These are phyloP conservation scores for Delonix regia DNA, from an alignment of 306 rosid genomes.

Conservation along the genomic window DNA sequence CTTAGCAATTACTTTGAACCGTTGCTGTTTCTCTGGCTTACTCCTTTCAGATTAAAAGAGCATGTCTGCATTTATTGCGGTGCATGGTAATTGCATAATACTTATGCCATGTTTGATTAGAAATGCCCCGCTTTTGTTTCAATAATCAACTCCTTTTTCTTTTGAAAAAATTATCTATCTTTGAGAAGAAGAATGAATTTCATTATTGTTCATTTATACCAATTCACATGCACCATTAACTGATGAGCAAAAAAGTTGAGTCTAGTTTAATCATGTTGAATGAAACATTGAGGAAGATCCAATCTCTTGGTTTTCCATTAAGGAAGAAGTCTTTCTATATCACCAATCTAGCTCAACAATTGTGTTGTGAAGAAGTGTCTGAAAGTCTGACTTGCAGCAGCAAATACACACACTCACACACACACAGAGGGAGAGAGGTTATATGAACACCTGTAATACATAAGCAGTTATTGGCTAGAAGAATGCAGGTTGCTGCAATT, in stretches of 20 bases:
- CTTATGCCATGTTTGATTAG: neutral
- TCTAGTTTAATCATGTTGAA: neutral
- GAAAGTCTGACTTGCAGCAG: slow-evolving; percentile 12
- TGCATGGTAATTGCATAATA: neutral
- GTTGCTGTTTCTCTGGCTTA: slow-evolving; percentile 3
- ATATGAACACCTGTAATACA: neutral
- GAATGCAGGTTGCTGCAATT: neutral
- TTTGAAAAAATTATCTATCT: neutral
- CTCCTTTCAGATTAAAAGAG: neutral
- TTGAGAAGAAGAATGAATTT: neutral
- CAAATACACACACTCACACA: no score
- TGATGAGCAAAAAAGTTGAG: neutral
- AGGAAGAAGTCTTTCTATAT: neutral
- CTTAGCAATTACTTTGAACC: slow-evolving; percentile 17
- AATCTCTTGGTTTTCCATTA: slow-evolving; percentile 21
- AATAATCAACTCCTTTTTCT: neutral
- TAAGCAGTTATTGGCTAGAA: neutral
- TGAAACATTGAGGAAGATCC: no score
- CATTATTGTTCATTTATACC: neutral
- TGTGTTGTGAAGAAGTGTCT: neutral
- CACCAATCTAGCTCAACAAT: neutral
- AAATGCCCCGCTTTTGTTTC: slow-evolving; percentile 1
- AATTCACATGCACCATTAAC: neutral
- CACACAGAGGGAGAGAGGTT: neutral
- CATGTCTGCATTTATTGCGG: neutral